Evolutionary conservation across 2,329 filamentous ascomycete genomes (phyloP), one percentile per base, ranked within the genome.

Genomic region (Neurospora crassa): DNA sequence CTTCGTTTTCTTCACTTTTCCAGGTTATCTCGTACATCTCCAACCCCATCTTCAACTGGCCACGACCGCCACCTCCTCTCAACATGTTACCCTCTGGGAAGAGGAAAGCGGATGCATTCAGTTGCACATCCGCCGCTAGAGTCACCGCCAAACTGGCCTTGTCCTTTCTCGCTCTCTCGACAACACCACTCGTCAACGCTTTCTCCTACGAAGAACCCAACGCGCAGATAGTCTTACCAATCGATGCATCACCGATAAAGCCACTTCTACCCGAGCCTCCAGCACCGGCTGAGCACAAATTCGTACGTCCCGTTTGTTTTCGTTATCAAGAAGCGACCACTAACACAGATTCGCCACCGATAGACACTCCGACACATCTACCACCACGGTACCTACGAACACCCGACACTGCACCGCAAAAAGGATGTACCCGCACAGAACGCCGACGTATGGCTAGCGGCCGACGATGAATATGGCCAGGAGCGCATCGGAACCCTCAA

Each of bases 281-380:
- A 29, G 78, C 77, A 12, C 83, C 87, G 12, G 83, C 84, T 24
- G 84, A 89, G 10, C 88, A 90, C 76, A 82, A 83, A 43, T 90
- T 91, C 76, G 83, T 85, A 78, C 74, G 81, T 78, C 37, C 42
- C 14, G 40, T 20, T 67, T 67, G 34, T 59, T 68, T 41, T 41
- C 29, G 10, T 53, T 41, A 40, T 11, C 37, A 11, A 40, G 37
- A 40, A 40, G 37, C 10, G 37, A 69, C 67, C 34, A 16, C 18
- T 47, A 47, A 69, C 43, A 14, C 41, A 34, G 6, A 24, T 34
- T 71, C 37, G 42, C 42, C 68, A 43, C 41, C 11, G 34, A 11
- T 79, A 86, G 83, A 89, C 86, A 7, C 87, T 99, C 71, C 90
- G 93, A 77, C 95, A 99, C 81, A 90, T 98, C 77, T 96, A 93